These are phyloP conservation scores for Artemisia argyi DNA, from an alignment of 129 eudicot species.

Conservation along the genomic window DNA sequence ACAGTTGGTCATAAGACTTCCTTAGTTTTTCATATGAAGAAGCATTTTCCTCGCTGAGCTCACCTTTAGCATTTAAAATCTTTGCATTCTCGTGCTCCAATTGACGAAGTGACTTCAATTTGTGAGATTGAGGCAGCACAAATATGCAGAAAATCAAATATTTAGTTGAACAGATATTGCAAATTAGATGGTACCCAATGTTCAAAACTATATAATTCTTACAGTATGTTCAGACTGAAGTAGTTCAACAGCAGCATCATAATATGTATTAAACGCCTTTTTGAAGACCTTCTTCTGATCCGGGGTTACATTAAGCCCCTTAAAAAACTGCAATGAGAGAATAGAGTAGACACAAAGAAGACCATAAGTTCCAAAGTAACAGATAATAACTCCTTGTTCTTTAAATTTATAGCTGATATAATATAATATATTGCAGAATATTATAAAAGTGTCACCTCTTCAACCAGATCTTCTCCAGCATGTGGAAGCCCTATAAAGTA, in stretches of 20 bases:
- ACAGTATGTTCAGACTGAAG: constrained; percentile 89
- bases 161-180: not conserved
- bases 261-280: constrained; percentile 73
- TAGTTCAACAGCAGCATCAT: constrained; percentile 76
- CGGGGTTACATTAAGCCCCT: constrained; percentile 73
- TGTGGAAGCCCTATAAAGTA: constrained; percentile 81
- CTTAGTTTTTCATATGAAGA: constrained; percentile 88
- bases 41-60: constrained; percentile 91
- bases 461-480: constrained; percentile 75
- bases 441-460: constrained; percentile 57
- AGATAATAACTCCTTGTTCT: not conserved
- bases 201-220: constrained; percentile 30
- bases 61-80: constrained; percentile 89
- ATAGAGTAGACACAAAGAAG: constrained; percentile 14
- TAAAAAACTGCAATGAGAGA: constrained; percentile 77
- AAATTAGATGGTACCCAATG: constrained; percentile 10
- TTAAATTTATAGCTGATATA: constrained; percentile 1
- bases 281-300: constrained; percentile 84
- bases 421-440: not conserved
- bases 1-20: constrained; percentile 85
- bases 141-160: constrained; percentile 9
- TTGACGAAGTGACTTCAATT: constrained; percentile 84
- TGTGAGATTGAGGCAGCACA: constrained; percentile 1
- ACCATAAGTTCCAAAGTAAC: not conserved
- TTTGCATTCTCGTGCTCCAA: constrained; percentile 96